Percentiles rank a stretch among this genome's conserved stretches.
Conservation (phyloP, 148 eudicot genomes). For the Vaccinium corymbosum region DNA sequence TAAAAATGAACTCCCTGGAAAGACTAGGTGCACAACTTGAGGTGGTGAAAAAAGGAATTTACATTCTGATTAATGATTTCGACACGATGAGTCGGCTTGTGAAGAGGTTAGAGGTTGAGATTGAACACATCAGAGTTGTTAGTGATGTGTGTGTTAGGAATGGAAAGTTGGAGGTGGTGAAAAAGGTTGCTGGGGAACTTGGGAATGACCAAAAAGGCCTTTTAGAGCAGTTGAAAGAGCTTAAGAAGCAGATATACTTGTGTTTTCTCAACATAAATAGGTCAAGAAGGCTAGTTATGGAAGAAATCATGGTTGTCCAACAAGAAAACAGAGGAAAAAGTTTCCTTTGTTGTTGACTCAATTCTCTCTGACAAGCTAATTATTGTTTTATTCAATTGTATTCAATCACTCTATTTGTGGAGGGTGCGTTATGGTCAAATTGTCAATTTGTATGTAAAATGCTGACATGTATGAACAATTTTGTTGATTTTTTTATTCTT, state of each 20-base stretch:
- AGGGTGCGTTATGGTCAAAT: neutral
- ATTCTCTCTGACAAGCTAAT: neutral
- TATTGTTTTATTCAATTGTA: neutral
- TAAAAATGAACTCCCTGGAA: constrained; percentile 19
- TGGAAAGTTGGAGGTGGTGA: constrained; percentile 43
- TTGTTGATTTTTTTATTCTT: neutral
- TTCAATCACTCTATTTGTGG: neutral
- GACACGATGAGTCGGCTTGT: constrained; percentile 65
- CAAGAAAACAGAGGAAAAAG: neutral
- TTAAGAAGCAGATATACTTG: constrained; percentile 65
- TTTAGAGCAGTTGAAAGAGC: constrained; percentile 64
- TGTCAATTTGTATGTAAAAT: neutral
- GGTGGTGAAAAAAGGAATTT: constrained; percentile 64
- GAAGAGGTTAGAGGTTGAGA: constrained; percentile 53
- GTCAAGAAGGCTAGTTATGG: constrained; percentile 58
- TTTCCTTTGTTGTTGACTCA: neutral
- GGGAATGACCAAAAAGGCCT: constrained; percentile 37
- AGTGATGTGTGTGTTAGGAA: constrained; percentile 53
- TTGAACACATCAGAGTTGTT: constrained; percentile 50
- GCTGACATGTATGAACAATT: neutral
- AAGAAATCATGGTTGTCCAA: constrained; percentile 26
- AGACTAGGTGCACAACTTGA: constrained; percentile 51
- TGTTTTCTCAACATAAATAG: constrained; percentile 68
- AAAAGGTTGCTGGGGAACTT: constrained; percentile 54
- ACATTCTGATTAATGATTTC: constrained; percentile 53